These are phyloP conservation scores for Torrubiella hemipterigena DNA, from an alignment of 2,329 filamentous ascomycete species.

Conservation along the genomic window DNA sequence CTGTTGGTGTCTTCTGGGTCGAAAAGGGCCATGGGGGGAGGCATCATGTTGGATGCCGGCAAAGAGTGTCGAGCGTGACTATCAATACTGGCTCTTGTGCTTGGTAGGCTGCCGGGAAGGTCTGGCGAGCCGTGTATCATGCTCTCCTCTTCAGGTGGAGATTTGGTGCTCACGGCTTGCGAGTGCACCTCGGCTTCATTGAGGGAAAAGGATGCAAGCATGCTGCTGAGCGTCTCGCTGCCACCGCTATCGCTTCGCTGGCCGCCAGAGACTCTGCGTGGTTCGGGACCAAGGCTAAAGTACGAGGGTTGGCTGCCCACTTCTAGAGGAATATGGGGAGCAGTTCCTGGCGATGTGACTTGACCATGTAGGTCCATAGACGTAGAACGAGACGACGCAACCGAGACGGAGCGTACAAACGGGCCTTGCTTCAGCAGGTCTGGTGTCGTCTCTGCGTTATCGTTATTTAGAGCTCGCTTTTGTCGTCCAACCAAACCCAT, in stretches of 20 bases:
- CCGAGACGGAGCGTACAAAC: slow-evolving; percentile 73
- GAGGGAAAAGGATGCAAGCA: slow-evolving; percentile 71
- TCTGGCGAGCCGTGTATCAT: slow-evolving; percentile 69
- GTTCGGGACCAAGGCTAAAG: slow-evolving; percentile 67
- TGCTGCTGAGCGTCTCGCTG: slow-evolving; percentile 71
- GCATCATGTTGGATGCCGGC: slow-evolving; percentile 57
- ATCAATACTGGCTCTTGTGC: slow-evolving; percentile 19
- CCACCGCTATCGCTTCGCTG: slow-evolving; percentile 87
- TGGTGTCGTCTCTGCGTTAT: slow-evolving; percentile 69
- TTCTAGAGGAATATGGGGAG: slow-evolving; percentile 75
- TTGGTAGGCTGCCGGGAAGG: slow-evolving; percentile 35
- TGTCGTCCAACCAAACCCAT: slow-evolving; percentile 97
- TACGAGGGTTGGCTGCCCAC: slow-evolving; percentile 73
- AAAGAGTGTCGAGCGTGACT: slow-evolving; percentile 20
- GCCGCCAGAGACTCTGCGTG: slow-evolving; percentile 56
- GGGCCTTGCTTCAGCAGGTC: slow-evolving; percentile 88
- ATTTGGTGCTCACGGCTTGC: slow-evolving; percentile 34
- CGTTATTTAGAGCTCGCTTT: slow-evolving; percentile 76
- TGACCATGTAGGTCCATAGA: slow-evolving; percentile 79
- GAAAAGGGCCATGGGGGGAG: slow-evolving; percentile 87
- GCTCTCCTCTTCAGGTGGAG: slow-evolving; percentile 64
- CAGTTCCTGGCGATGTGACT: slow-evolving; percentile 64
- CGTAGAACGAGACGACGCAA: slow-evolving; percentile 82
- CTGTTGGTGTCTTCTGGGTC: slow-evolving; percentile 89
- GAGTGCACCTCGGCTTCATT: slow-evolving; percentile 42